Base-by-base conservation (phyloP, 768 basidiomycete genomes). In the Pholiota microspora region DNA sequence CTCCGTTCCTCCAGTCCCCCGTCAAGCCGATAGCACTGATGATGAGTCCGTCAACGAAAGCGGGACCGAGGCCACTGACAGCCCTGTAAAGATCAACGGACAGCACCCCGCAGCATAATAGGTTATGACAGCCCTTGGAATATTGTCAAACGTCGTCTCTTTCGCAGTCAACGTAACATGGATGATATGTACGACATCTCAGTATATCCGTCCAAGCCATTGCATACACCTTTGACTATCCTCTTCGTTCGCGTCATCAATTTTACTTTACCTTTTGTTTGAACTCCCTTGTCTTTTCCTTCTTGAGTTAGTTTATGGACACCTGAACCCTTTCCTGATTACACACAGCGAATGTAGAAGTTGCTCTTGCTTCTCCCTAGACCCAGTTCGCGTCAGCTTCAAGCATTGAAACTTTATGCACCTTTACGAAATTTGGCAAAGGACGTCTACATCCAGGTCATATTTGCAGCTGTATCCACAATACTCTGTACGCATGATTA, bases 41-140 rank as follows among this genome's bases (percentile, higher is more conserved):
- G 59, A 58, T 31, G 61, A 57, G 32, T 55, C 48, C 32, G 45
- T 56, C 44, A 61, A 59, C 34, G 58, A 57, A 21, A 59, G 61
- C 49, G 58, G 49, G 10, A 53, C 51, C 2, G 62, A 62, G 21
- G 45, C 52, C 35, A 58, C 52, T 18, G 55, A 51, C 29, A 27
- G 32, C 24, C 40, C 55, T 36, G 54, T 52, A 16, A 62, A 66
- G 48, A 55, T 70, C 35, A 73, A 74, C 48, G 70, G 72, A 32
- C 64, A 57, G 44, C 57, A 56, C 31, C 44, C 45, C 24, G 32
- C 23, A 35, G 53, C 54, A 34, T 59, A 48, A 55, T 38, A 21
- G n/a, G n/a, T n/a, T n/a, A n/a, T n/a, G n/a, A n/a, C n/a, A n/a
- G 24, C 27, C 8, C 35, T 28, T 12, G 47, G 12, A 31, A 31